phyloP scores from a whole-genome alignment of 1,284 basidiomycete species.

The Limonomyces culmigenus region DNA sequence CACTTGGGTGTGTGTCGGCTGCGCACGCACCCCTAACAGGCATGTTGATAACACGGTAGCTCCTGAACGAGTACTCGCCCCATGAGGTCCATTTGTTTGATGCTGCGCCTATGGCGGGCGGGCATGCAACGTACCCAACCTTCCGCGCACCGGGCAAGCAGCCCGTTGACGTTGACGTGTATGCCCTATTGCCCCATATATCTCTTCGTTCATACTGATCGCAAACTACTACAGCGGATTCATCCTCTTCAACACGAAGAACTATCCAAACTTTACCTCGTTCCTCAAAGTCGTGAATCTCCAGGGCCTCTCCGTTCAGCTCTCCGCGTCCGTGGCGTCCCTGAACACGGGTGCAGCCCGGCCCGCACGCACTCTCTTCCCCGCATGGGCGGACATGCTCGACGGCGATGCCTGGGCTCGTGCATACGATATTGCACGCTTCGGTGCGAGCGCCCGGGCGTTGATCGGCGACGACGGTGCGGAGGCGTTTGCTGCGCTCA shows the following conservation, averaged over 20 bases:
- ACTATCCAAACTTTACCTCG: conserved; percentile 70
- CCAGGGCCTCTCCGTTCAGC: conserved; percentile 39
- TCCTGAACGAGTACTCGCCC: conserved; percentile 63
- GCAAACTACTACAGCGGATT: conserved; percentile 11
- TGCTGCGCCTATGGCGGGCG: conserved; percentile 49
- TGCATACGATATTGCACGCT: conserved; percentile 63
- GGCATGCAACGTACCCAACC: conserved; percentile 64
- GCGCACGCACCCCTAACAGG: not conserved
- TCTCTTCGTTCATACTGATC: too few relatives aligned
- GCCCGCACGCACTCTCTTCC: conserved; percentile 45
- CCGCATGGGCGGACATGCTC: conserved; percentile 41
- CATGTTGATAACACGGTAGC: too few relatives aligned
- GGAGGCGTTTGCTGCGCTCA: conserved; percentile 21
- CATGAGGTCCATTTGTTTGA: conserved; percentile 75
- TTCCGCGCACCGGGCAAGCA: conserved; percentile 27
- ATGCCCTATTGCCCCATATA: not conserved
- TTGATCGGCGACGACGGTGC: conserved; percentile 16
- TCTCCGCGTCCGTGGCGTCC: conserved; percentile 71
- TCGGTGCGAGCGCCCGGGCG: conserved; percentile 50
- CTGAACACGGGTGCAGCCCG: conserved; percentile 53
- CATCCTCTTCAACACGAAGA: conserved; percentile 67
- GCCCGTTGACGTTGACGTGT: conserved; percentile 48
- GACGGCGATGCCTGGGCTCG: conserved; percentile 61
- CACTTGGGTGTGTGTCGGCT: not conserved
- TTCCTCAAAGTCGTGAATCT: conserved; percentile 39